Base-by-base conservation (phyloP, 2,329 filamentous ascomycete genomes). In the Alternaria arborescens region DNA sequence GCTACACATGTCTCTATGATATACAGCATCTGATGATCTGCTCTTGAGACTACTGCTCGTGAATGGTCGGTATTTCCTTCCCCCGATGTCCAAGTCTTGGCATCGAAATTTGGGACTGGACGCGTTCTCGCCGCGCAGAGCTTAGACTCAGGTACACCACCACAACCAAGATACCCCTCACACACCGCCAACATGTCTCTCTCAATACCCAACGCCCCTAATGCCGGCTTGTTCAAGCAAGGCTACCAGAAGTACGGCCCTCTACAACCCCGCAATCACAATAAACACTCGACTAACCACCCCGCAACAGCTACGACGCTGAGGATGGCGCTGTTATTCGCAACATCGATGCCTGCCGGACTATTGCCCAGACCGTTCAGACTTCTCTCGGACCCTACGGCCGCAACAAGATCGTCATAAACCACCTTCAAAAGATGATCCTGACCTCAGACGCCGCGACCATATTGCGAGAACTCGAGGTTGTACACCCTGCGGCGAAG, bases 351-450 rank as follows among this genome's bases (percentile, higher is more conserved):
- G 95, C 96, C 79, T 99, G 95, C 85, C 89, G 94, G 68, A 92
- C 95, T 70, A 98, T 99, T 81, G 89, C 95, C 60, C 92, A 91
- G 74, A 99, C 95, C 53, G 95, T 99, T 51, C 93, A 97, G 85
- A 98, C 95, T 58, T 98, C 95, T 46, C 87, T 99, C 36, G 96
- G 95, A 53, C 95, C 95, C 62, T 97, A 97, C 82, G 95, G 95
- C 76, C 92, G 95, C 82, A 99, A 99, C 86, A 99, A 99, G 85
- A 94, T 99, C 78, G 93, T 99, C 83, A 98, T 99, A 86, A 99
- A 99, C 86, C 96, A 99, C 83, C 87, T 99, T 66, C 93, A 97
- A 82, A 99, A 99, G 87, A 97, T 99, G 95, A 97, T 97, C 73
- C 86, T 99, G 68, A 99, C 96, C 71, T 98, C 94, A 62, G 95